Conservation (phyloP, 495 filamentous ascomycete genomes). For the Sphaerosporella brunnea region DNA sequence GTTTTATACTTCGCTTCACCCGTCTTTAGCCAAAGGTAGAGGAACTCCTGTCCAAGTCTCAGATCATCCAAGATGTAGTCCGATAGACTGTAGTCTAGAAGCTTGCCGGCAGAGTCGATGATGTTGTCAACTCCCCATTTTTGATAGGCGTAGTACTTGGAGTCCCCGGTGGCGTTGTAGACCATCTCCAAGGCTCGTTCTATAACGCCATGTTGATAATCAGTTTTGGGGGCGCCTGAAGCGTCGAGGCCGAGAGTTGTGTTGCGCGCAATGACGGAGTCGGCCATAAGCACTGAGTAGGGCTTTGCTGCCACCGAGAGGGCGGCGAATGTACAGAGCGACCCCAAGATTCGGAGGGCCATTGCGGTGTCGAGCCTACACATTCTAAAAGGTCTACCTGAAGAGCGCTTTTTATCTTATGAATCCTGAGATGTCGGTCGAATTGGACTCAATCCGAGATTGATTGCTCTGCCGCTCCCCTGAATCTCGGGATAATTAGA, state of each 20-base stretch:
- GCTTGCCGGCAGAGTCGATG: slow-evolving; percentile 28
- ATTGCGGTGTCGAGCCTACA: no score
- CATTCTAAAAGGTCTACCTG: no score
- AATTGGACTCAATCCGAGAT: no score
- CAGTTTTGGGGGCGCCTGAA: slow-evolving; percentile 12
- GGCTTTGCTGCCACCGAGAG: neutral
- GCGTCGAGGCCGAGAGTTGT: slow-evolving; percentile 28
- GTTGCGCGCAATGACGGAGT: slow-evolving; percentile 31
- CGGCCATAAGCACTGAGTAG: slow-evolving; percentile 33
- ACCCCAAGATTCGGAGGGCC: no score
- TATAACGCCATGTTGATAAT: slow-evolving; percentile 29
- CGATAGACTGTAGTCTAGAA: slow-evolving; percentile 27
- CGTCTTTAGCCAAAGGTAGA: slow-evolving; percentile 31
- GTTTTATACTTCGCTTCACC: slow-evolving; percentile 27
- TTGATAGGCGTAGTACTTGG: slow-evolving; percentile 26
- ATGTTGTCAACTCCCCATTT: slow-evolving; percentile 28
- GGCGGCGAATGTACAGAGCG: neutral
- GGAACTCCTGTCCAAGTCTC: slow-evolving; percentile 32
- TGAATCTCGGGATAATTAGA: no score
- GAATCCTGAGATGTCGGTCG: no score
- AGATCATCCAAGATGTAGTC: slow-evolving; percentile 37
- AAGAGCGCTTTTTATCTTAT: no score
- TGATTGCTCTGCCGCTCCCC: no score
- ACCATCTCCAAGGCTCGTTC: slow-evolving; percentile 29
- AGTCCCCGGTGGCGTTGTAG: slow-evolving; percentile 24